These are phyloP conservation scores for Collybia sordida DNA, from an alignment of 768 basidiomycete genomes.

Conservation along the genomic window DNA sequence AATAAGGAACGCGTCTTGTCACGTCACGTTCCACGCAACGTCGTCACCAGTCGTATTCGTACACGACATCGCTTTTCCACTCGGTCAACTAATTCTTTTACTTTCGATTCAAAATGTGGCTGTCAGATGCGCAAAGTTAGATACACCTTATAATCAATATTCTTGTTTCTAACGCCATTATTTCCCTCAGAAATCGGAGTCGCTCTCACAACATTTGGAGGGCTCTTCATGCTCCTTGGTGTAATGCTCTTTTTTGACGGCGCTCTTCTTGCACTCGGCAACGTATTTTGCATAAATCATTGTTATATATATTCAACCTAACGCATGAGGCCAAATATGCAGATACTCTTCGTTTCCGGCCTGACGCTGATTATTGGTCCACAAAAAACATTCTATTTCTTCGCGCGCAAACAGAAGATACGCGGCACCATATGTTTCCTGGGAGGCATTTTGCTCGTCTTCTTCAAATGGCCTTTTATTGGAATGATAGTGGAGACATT, in stretches of 20 bases:
- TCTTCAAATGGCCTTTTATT: conserved; percentile 92
- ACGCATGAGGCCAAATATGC: conserved; percentile 9
- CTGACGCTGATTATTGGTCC: conserved; percentile 97
- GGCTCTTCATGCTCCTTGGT: conserved; percentile 94
- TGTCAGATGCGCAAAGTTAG: conserved; percentile 67
- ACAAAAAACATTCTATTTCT: conserved; percentile 97
- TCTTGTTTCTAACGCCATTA: background rate
- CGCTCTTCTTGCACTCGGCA: conserved; percentile 93
- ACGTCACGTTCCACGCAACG: conserved; percentile 3
- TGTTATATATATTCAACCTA: background rate
- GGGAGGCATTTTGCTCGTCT: conserved; percentile 89
- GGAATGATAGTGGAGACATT: conserved; percentile 94
- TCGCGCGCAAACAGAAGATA: conserved; percentile 92
- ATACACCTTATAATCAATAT: conserved; percentile 3
- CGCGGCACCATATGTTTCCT: conserved; percentile 88
- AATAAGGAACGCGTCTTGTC: conserved; percentile 15
- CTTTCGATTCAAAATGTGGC: conserved; percentile 47
- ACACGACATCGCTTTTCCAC: conserved; percentile 7
- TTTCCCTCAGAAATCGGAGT: conserved; percentile 82
- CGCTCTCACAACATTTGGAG: conserved; percentile 93
- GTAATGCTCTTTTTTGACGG: conserved; percentile 97
- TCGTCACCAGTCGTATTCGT: conserved; percentile 5
- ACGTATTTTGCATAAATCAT: conserved; percentile 48
- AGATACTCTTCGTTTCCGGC: conserved; percentile 94
- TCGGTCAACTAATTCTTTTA: conserved; percentile 1